Base-by-base conservation (phyloP, 345 rosid species). In the Populus deltoides region DNA sequence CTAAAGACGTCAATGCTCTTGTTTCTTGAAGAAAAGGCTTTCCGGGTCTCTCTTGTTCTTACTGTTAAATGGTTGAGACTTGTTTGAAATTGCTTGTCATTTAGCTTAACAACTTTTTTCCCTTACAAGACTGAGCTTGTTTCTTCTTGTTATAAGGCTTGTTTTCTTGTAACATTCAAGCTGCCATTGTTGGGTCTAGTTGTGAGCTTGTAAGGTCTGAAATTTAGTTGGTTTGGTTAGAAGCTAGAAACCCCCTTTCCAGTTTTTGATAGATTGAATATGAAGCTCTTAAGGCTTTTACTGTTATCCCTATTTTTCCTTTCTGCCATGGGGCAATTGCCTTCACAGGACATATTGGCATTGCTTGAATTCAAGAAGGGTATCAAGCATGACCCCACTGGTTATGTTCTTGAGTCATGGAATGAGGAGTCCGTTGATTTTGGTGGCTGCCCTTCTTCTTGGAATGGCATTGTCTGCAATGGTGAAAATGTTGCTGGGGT, bases 351-450 rank as follows among this genome's bases (percentile, higher is more conserved):
- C 78, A 96, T 96, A 69, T 85, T 96, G 83, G 93, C 97, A 41
- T 86, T 96, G 88, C 98, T 92, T 16, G 94, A 91, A 78, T 96
- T 93, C 87, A 93, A 96, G 90, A 96, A 93, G 89, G 97, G 97
- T 43, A 86, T 96, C 75, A 92, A 89, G 85, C 94, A 92, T 86
- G 99, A 96, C 83, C 99, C 99, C 25, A 88, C 98, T n/a, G 97
- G 98, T 49, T 96, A 84, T 89, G 97, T 96, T 12, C 91, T 96
- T 71, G 63, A 88, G 72, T 96, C 99, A 24, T 96, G 99, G 99
- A 93, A 91, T 69, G 97, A 96, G 51, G 99, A 93, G 84, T 92
- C 99, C 33, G 93, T 93, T 25, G 97, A 93, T 79, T 96, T 96
- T 75, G 84, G 93, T 80, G 99, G 99, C 25, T 96, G 99, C 69